These are phyloP conservation scores for Hypoxylon sp. DNA, from an alignment of 2,329 filamentous ascomycete genomes.

Conservation along the genomic window DNA sequence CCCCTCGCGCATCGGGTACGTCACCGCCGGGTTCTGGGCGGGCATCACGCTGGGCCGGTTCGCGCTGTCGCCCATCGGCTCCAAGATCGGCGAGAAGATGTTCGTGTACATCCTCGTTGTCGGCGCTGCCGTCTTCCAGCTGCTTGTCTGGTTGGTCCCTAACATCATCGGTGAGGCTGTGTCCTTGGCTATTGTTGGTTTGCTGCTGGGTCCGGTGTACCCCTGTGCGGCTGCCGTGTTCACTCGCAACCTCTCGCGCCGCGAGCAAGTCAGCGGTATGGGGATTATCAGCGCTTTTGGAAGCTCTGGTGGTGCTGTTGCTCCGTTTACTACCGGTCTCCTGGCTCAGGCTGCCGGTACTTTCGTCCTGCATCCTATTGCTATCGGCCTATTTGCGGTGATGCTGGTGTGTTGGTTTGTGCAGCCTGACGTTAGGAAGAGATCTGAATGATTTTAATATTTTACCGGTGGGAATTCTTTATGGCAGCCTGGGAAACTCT, in stretches of 20 bases:
- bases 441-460: constrained; percentile 68
- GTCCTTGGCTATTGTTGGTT: constrained; percentile 77
- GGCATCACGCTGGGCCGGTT: constrained; percentile 85
- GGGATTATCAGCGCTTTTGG: constrained; percentile 79
- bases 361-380: constrained; percentile 77
- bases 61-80: constrained; percentile 75
- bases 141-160: constrained; percentile 84
- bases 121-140: constrained; percentile 76
- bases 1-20: constrained; percentile 81
- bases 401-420: constrained; percentile 78
- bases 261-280: constrained; percentile 74
- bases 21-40: constrained; percentile 79
- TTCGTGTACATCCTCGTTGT: constrained; percentile 75
- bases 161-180: constrained; percentile 81
- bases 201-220: constrained; percentile 84
- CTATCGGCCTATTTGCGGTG: constrained; percentile 73
- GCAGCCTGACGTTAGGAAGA: constrained; percentile 71
- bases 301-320: constrained; percentile 76
- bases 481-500: background rate
- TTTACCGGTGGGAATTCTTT: background rate
- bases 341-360: constrained; percentile 74
- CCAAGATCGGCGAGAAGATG: constrained; percentile 77
- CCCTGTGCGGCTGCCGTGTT: constrained; percentile 79
- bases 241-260: constrained; percentile 70
- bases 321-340: constrained; percentile 76